Evolutionary conservation across 1,284 basidiomycete genomes (phyloP).

Genomic region (Melampsora larici-populina): DNA sequence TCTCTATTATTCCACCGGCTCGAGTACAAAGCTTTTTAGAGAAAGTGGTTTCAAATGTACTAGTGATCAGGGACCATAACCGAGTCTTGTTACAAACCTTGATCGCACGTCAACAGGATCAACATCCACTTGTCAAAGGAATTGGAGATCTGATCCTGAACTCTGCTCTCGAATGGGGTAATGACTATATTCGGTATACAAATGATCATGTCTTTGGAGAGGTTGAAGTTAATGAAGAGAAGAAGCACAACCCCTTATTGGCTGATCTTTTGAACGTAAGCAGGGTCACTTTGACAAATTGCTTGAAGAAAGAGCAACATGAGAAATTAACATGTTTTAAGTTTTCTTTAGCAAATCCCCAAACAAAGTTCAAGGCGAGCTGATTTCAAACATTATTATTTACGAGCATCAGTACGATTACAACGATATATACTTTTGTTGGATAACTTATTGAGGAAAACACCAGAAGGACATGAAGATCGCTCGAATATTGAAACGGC

Average conservation of each 20-base stretch:
- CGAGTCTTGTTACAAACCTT: constrained; percentile 76
- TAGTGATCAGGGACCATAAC: constrained; percentile 78
- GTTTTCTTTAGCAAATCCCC: constrained; percentile 35
- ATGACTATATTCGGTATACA: constrained; percentile 80
- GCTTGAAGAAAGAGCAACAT: neutral
- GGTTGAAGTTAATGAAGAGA: constrained; percentile 76
- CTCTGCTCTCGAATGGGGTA: constrained; percentile 80
- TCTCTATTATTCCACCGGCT: constrained; percentile 67
- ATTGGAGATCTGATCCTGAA: constrained; percentile 89
- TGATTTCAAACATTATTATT: constrained; percentile 76
- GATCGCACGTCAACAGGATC: constrained; percentile 81
- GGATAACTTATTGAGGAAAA: constrained; percentile 78
- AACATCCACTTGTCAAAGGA: constrained; percentile 73
- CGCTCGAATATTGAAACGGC: constrained; percentile 73
- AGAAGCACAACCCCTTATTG: constrained; percentile 75
- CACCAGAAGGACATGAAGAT: constrained; percentile 72
- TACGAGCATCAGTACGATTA: constrained; percentile 82
- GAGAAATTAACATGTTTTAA: neutral
- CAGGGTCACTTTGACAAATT: constrained; percentile 10
- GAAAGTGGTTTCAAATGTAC: constrained; percentile 80
- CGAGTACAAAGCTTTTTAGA: constrained; percentile 76
- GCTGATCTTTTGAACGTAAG: constrained; percentile 77
- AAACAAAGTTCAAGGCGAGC: constrained; percentile 63
- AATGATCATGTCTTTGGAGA: constrained; percentile 82
- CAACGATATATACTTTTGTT: constrained; percentile 84